Base-by-base conservation (phyloP, 257 asterid genomes). In the Nicotiana benthamiana region DNA sequence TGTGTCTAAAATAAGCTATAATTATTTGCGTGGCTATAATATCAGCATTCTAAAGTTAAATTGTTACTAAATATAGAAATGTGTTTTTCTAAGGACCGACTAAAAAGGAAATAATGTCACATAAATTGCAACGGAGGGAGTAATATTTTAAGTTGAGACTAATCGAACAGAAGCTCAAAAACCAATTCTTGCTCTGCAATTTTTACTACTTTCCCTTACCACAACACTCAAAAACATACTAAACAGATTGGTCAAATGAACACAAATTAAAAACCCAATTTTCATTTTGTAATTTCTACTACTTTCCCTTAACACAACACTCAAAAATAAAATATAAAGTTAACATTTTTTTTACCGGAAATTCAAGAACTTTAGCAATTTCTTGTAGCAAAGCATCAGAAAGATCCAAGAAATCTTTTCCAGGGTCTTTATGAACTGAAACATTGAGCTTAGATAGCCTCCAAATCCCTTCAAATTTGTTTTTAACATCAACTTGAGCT, bases 301-400 rank as follows among this genome's bases (percentile, higher is more conserved):
- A 36, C 32, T 36, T n/a, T 10, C 54, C 20, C 76, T 36, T 2
- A 36, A n/a, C 76, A 66, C 15, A 9, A 66, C 36, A 18, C 28
- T 34, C 75, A 66, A 66, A 40, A n/a, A 68, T n/a, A 36, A 40
- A 40, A 0, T 9, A 40, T 40, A 15, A 9, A 17, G 57, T 57
- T 52, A 54, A n/a, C 6, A 0, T 18, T 20, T 2, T 40, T 40
- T 26, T 27, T 86, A 95, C 99, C 97, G 98, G 98, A 77, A 93
- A 90, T 86, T 95, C 91, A 80, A 95, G 93, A 90, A 92, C 85
- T 87, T 86, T 93, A 80, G 98, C 96, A 62, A 95, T 93, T 86
- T 92, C 92, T 82, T 56, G 81, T 52, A 95, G 90, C 85, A 95
- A 81, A 75, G 95, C 87, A 81, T 89, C 90, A 0, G 98, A 93